These are phyloP conservation scores for Emmonsiellopsis sp. DNA, from an alignment of 2,329 filamentous ascomycete genomes.

Conservation along the genomic window DNA sequence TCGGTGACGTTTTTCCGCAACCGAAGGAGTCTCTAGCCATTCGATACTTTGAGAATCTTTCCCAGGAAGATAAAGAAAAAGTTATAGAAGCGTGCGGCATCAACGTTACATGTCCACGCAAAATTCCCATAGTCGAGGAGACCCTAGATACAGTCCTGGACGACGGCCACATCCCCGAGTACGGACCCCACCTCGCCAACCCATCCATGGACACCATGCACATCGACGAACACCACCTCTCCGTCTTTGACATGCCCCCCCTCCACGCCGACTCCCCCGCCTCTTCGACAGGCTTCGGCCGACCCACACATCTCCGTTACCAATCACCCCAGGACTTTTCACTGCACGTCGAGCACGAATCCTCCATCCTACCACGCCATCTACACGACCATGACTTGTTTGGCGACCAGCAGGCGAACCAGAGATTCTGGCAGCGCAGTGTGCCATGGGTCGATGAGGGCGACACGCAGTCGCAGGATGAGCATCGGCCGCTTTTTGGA, in stretches of 20 bases:
- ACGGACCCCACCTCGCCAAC: constrained; percentile 10
- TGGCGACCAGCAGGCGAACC: constrained; percentile 35
- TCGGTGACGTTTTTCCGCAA: constrained; percentile 23
- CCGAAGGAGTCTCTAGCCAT: constrained; percentile 32
- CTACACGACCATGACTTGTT: constrained; percentile 35
- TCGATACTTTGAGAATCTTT: constrained; percentile 31
- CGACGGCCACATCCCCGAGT: constrained; percentile 7
- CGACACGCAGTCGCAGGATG: constrained; percentile 32
- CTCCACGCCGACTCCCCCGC: constrained; percentile 34
- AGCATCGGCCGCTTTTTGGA: constrained; percentile 34
- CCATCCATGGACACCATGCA: constrained; percentile 7
- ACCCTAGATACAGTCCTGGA: constrained; percentile 20
- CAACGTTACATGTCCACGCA: constrained; percentile 24
- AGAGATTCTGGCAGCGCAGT: constrained; percentile 33
- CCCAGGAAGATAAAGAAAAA: constrained; percentile 31
- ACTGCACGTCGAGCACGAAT: constrained; percentile 23
- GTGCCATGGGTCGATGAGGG: constrained; percentile 29
- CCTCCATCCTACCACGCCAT: constrained; percentile 15
- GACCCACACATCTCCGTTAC: constrained; percentile 29
- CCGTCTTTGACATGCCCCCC: constrained; percentile 22
- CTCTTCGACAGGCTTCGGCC: constrained; percentile 28
- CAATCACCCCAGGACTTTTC: constrained; percentile 33
- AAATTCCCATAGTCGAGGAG: constrained; percentile 1
- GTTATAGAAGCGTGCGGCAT: constrained; percentile 34
- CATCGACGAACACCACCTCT: constrained; percentile 5